These are phyloP conservation scores for Spizellomyces punctatus DNA, from an alignment of 192 early-diverging fungal species.

Conservation along the genomic window DNA sequence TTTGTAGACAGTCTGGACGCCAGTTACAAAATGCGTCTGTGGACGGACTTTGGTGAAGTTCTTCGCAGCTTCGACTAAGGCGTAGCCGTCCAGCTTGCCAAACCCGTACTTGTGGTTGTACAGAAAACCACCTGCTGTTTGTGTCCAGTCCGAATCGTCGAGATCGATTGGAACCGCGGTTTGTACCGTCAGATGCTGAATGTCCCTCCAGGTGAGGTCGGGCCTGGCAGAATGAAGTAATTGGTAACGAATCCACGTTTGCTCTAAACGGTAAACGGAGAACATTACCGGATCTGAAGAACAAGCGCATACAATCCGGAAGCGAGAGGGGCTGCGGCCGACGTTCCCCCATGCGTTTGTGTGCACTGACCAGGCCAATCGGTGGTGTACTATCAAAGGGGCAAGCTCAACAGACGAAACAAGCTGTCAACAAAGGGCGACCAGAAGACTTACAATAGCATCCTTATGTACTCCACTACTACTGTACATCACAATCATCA, in stretches of 20 bases:
- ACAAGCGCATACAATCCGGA: constrained; percentile 90
- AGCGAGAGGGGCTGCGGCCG: constrained; percentile 92
- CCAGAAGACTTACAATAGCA: constrained; percentile 70
- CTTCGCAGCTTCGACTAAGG: constrained; percentile 78
- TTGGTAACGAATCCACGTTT: neutral
- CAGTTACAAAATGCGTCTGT: constrained; percentile 62
- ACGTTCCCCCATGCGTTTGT: constrained; percentile 84
- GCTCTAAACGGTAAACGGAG: neutral
- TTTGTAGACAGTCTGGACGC: neutral
- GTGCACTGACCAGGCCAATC: constrained; percentile 82
- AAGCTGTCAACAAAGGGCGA: neutral
- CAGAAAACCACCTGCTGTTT: constrained; percentile 66
- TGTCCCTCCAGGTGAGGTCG: constrained; percentile 94
- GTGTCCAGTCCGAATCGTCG: constrained; percentile 73
- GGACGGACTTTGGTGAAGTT: constrained; percentile 62
- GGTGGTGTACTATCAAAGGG: constrained; percentile 70
- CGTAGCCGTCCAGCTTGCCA: constrained; percentile 84
- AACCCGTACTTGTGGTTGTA: constrained; percentile 96
- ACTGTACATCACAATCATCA: constrained; percentile 86
- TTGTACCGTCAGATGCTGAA: constrained; percentile 83
- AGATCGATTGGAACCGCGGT: constrained; percentile 74
- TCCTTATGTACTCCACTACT: constrained; percentile 61
- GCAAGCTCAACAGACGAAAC: neutral
- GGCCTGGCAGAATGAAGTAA: constrained; percentile 56
- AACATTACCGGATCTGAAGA: constrained; percentile 52